Base-by-base conservation (phyloP, 768 basidiomycete genomes). In the Leccinum subgranulosum region DNA sequence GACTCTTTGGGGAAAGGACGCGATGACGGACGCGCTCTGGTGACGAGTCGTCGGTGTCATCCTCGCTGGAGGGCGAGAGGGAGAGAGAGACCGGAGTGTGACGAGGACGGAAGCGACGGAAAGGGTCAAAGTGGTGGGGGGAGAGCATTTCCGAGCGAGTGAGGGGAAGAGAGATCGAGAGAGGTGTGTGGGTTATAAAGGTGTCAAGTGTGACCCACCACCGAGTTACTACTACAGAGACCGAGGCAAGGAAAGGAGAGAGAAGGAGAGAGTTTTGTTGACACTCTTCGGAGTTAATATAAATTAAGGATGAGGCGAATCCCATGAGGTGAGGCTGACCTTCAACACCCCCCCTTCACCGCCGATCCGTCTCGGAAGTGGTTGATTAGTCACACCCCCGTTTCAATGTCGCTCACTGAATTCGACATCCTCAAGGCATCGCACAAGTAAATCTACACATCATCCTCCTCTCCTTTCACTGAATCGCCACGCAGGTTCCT, bases 361-460 rank as follows among this genome's bases (percentile, higher is more conserved):
- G 43, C 54, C 27, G 49, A 55, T 58, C 54, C 17, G n/a, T 58
- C 41, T 41, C 39, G 39, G 52, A 53, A 53, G 51, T 27, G 34
- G 9, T 45, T 21, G 12, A 45, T n/a, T 21, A 43, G 6, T 21
- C 10, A n/a, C 19, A 19, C 10, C 2, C n/a, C n/a, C n/a, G n/a
- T n/a, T n/a, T n/a, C n/a, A n/a, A 11, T 0, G 19, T 19, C 11
- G 9, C 27, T 60, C 48, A 63, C 85, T 0, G 90, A 92, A 64
- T 91, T 92, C 48, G 89, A 92, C 60, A 85, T 92, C 57, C 75
- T 92, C 33, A 90, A 83, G 65, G 79, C 80, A 3, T 81, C 86
- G 0, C 90, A 92, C 75, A 88, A 79, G 86, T 87, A 63, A 56
- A 29, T 29, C 28, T 6, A 29, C 28, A 2, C 28, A 29, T 4